These are phyloP conservation scores for Cardamine resedifolia DNA, from an alignment of 345 rosid species.

Conservation along the genomic window DNA sequence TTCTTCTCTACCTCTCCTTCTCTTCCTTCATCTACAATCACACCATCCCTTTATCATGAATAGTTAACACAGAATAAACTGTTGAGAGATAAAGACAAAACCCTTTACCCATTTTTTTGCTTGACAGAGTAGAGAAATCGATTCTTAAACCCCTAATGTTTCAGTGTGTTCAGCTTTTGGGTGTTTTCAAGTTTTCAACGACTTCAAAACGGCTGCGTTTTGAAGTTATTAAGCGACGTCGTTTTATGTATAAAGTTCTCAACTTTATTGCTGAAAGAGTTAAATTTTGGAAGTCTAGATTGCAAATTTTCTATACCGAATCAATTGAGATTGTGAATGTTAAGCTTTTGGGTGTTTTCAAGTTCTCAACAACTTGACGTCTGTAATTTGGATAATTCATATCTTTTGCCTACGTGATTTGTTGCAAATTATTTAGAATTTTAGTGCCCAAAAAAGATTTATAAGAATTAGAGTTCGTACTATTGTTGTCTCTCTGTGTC, in stretches of 20 bases:
- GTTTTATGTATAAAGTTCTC: neutral
- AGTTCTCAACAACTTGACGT: no score
- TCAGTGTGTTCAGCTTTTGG: neutral
- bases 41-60: neutral
- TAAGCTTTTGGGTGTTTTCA: no score
- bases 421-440: no score
- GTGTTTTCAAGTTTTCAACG: neutral
- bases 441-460: no score
- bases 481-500: no score
- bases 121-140: neutral
- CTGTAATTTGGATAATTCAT: no score
- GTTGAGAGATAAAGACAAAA: neutral
- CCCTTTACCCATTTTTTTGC: slow-evolving; percentile 32
- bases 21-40: slow-evolving; percentile 35
- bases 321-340: no score
- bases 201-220: slow-evolving; percentile 6
- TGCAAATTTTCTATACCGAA: no score
- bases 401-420: no score
- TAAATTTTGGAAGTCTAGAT: no score
- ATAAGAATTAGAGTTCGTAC: no score
- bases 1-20: slow-evolving; percentile 35
- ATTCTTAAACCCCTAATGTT: neutral
- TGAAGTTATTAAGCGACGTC: neutral
- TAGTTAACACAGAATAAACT: neutral
- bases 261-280: no score